phyloP scores from a whole-genome alignment of 169 alveolate genomes.

The Plasmodium knowlesi region DNA sequence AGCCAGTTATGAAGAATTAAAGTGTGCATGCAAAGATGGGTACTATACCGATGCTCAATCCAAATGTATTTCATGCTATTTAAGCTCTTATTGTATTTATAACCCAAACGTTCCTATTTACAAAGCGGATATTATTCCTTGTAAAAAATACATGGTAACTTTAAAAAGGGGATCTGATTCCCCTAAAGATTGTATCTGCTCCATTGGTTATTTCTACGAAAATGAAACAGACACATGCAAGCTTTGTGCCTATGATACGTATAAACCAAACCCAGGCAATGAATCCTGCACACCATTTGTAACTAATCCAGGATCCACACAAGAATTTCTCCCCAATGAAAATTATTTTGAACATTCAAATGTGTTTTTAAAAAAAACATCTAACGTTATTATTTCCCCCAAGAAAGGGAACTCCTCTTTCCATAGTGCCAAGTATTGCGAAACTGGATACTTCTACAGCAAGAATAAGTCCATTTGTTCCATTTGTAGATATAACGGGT shows the following conservation, averaged over 20 bases:
- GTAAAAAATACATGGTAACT: conserved; percentile 81
- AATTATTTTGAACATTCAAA: conserved; percentile 11
- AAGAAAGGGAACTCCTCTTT: conserved; percentile 31
- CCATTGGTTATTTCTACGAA: conserved; percentile 83
- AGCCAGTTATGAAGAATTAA: conserved; percentile 74
- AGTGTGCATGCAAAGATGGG: conserved; percentile 79
- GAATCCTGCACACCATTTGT: conserved; percentile 25
- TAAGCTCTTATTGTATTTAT: conserved; percentile 75
- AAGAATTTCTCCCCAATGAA: conserved; percentile 48
- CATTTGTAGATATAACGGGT: conserved; percentile 26
- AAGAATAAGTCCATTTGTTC: conserved; percentile 49
- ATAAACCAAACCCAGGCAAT: conserved; percentile 14
- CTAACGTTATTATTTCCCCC: conserved; percentile 25
- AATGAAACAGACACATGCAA: conserved; percentile 70
- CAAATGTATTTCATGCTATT: conserved; percentile 76
- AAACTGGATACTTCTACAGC: conserved; percentile 68
- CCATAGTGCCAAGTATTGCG: conserved; percentile 29
- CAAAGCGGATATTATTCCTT: conserved; percentile 81
- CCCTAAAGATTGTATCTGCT: conserved; percentile 82
- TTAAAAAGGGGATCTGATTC: conserved; percentile 81
- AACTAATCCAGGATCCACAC: conserved; percentile 1
- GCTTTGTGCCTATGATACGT: neutral
- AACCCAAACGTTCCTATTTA: conserved; percentile 77
- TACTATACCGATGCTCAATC: conserved; percentile 50
- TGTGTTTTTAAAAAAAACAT: conserved; percentile 18